Evolutionary conservation across 2,329 filamentous ascomycete genomes (phyloP).

Genomic region (Exophiala oligosperma): DNA sequence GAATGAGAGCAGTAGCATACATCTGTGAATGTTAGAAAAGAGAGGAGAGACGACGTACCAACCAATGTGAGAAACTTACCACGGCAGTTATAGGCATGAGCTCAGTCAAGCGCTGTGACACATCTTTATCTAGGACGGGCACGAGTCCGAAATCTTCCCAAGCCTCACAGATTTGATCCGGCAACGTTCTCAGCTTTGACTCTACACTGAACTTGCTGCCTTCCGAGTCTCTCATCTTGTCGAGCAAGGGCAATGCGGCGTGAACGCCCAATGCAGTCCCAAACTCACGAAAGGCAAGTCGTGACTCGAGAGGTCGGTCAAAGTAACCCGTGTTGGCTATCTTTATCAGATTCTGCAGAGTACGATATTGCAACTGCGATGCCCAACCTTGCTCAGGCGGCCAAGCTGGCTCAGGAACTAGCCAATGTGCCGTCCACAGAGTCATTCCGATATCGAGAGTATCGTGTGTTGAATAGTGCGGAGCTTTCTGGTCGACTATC

Average conservation of each 20-base stretch:
- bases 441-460: conserved; percentile 61
- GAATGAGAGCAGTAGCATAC: conserved; percentile 57
- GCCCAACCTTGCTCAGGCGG: conserved; percentile 49
- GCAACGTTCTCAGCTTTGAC: conserved; percentile 1
- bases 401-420: conserved; percentile 32
- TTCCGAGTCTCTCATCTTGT: conserved; percentile 12
- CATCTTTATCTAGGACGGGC: conserved; percentile 25
- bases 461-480: conserved; percentile 49
- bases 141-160: conserved; percentile 23
- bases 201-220: background rate
- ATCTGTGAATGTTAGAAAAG: conserved; percentile 35
- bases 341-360: conserved; percentile 34
- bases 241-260: conserved; percentile 32
- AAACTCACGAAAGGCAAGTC: conserved; percentile 57
- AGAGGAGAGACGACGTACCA: background rate
- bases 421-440: conserved; percentile 58
- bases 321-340: conserved; percentile 34
- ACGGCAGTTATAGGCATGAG: conserved; percentile 56
- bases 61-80: background rate
- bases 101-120: conserved; percentile 44
- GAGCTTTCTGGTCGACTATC: conserved; percentile 49
- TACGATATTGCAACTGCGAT: conserved; percentile 33
- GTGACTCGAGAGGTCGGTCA: conserved; percentile 35
- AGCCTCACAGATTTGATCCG: conserved; percentile 13
- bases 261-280: conserved; percentile 53